A percentile compares a stretch with the other conserved stretches of the same genome.
phyloP scores from a whole-genome alignment of 2,329 filamentous ascomycete genomes.

The Colletotrichum shisoi region DNA sequence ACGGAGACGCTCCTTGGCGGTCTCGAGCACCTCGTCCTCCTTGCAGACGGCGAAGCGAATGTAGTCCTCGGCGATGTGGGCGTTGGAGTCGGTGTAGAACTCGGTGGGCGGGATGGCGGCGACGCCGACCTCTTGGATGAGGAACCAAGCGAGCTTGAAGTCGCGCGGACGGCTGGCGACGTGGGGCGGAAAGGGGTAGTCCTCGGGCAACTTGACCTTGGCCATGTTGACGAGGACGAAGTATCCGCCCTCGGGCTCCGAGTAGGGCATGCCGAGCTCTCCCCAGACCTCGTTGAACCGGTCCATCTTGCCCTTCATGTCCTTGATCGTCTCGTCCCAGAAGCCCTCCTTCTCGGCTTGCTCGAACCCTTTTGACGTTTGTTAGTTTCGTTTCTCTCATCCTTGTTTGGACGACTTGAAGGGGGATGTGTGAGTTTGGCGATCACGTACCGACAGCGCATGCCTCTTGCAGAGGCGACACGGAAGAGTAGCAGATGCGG shows the following conservation, averaged over 20 bases:
- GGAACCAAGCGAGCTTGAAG: conserved; percentile 94
- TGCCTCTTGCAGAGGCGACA: conserved; percentile 93
- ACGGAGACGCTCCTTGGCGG: conserved; percentile 77
- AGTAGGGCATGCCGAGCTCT: conserved; percentile 80
- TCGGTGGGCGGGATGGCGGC: conserved; percentile 96
- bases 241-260: conserved; percentile 94
- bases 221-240: conserved; percentile 95
- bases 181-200: conserved; percentile 88
- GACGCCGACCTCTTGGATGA: conserved; percentile 95
- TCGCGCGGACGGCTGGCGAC: conserved; percentile 87
- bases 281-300: conserved; percentile 84
- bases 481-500: conserved; percentile 92
- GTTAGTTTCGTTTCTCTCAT: neutral
- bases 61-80: conserved; percentile 89
- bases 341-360: conserved; percentile 84
- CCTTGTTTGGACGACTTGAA: too few species aligned
- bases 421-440: neutral
- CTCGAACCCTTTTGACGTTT: conserved; percentile 70
- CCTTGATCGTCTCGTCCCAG: conserved; percentile 81
- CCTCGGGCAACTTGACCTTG: conserved; percentile 81
- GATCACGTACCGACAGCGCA: conserved; percentile 73
- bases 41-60: conserved; percentile 97
- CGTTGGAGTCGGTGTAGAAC: conserved; percentile 89
- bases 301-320: conserved; percentile 90
- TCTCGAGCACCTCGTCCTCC: conserved; percentile 82